A percentile compares a stretch with the other conserved stretches of the same genome.
phyloP scores from a whole-genome alignment of 441 rosid genomes.

The Bocquillonia castaneifolia region DNA sequence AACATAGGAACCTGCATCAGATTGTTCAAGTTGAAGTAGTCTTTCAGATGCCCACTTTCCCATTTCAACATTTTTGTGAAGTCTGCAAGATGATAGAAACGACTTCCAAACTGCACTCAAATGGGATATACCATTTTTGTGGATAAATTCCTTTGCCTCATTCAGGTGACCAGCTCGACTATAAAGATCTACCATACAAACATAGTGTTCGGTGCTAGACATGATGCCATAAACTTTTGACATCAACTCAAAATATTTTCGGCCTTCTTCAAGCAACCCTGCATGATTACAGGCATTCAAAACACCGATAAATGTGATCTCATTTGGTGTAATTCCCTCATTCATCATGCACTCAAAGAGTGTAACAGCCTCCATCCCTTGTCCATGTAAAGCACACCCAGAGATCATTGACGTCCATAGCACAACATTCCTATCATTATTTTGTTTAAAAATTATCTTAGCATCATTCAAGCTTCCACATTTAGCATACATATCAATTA shows the following conservation, averaged over 20 bases:
- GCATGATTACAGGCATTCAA: slow-evolving; percentile 30
- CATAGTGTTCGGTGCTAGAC: slow-evolving; percentile 25
- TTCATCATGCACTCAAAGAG: slow-evolving; percentile 26
- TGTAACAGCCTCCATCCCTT: slow-evolving; percentile 22
- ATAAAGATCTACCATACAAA: slow-evolving; percentile 30
- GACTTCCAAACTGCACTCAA: slow-evolving; percentile 26
- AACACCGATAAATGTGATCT: slow-evolving; percentile 25
- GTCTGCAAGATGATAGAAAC: slow-evolving; percentile 26
- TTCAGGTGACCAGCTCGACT: slow-evolving; percentile 30
- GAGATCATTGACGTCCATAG: slow-evolving; percentile 31
- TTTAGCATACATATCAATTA: slow-evolving; percentile 31
- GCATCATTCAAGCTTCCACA: slow-evolving; percentile 29
- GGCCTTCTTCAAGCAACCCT: slow-evolving; percentile 27
- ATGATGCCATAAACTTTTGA: slow-evolving; percentile 25
- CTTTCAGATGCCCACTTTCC: slow-evolving; percentile 29
- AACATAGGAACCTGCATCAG: slow-evolving; percentile 25
- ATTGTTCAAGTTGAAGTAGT: slow-evolving; percentile 21
- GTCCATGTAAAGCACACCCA: slow-evolving; percentile 27
- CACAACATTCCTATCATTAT: slow-evolving; percentile 17
- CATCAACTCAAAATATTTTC: slow-evolving; percentile 27
- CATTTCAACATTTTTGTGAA: slow-evolving; percentile 24
- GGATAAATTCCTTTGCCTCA: slow-evolving; percentile 23
- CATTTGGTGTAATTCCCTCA: slow-evolving; percentile 23
- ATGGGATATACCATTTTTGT: slow-evolving; percentile 19
- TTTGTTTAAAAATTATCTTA: slow-evolving; percentile 14